These are phyloP conservation scores for Aspergillus transmontanensis DNA, from an alignment of 2,329 filamentous ascomycete species.

Conservation along the genomic window DNA sequence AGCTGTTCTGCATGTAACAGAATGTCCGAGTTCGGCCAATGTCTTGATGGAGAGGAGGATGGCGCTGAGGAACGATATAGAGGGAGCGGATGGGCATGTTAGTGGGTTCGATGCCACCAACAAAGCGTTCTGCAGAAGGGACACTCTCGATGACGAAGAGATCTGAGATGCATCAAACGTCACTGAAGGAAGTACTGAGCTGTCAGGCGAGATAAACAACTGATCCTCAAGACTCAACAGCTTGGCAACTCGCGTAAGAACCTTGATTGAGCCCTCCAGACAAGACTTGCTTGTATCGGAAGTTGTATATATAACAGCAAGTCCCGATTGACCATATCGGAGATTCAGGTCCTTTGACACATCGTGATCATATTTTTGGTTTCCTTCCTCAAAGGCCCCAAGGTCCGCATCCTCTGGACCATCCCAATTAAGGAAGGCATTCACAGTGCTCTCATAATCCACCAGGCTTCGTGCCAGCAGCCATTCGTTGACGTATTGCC, in stretches of 20 bases:
- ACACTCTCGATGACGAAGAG: slow-evolving; percentile 41
- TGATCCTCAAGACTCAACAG: slow-evolving; percentile 55
- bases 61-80: slow-evolving; percentile 44
- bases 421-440: slow-evolving; percentile 59
- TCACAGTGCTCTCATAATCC: slow-evolving; percentile 53
- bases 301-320: slow-evolving; percentile 61
- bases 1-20: slow-evolving; percentile 38
- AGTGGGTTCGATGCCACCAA: slow-evolving; percentile 43
- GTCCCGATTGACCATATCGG: slow-evolving; percentile 60
- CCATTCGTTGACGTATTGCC: slow-evolving; percentile 64
- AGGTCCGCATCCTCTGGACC: slow-evolving; percentile 63
- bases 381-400: slow-evolving; percentile 53
- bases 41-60: slow-evolving; percentile 44
- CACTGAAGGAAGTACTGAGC: slow-evolving; percentile 31
- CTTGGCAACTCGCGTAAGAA: slow-evolving; percentile 54
- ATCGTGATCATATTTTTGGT: slow-evolving; percentile 47
- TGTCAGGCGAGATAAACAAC: slow-evolving; percentile 30
- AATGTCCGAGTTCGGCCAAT: slow-evolving; percentile 43
- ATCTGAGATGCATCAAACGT: slow-evolving; percentile 34
- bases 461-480: slow-evolving; percentile 55
- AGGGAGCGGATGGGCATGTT: slow-evolving; percentile 41
- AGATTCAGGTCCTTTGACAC: slow-evolving; percentile 44
- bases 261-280: slow-evolving; percentile 51
- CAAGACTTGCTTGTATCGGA: slow-evolving; percentile 48
- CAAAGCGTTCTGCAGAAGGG: slow-evolving; percentile 46